Evolutionary conservation across 768 basidiomycete species (phyloP).

Genomic region (Boletus insuetus): DNA sequence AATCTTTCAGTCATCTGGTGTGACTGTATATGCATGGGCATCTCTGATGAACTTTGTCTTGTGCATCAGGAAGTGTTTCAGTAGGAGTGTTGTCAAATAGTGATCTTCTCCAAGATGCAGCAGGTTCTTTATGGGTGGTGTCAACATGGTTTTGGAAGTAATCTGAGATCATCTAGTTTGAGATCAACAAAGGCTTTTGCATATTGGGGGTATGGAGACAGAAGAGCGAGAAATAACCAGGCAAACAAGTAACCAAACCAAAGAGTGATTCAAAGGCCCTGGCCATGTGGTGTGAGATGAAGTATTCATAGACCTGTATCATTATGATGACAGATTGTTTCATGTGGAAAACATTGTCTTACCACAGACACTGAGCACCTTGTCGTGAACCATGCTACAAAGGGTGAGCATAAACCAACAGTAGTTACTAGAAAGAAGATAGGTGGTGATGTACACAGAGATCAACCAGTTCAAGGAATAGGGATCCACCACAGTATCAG

Average conservation of each 20-base stretch:
- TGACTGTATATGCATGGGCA: conserved; percentile 91
- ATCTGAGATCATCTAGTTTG: conserved; percentile 85
- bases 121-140: conserved; percentile 98
- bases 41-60: conserved; percentile 96
- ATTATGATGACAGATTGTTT: conserved; percentile 95
- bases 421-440: not conserved
- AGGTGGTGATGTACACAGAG: conserved; percentile 68
- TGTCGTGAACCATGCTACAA: conserved; percentile 92
- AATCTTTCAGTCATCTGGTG: conserved; percentile 94
- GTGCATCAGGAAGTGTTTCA: conserved; percentile 92
- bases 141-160: conserved; percentile 97
- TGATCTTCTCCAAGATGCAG: conserved; percentile 99
- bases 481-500: conserved; percentile 91
- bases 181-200: conserved; percentile 90
- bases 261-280: conserved; percentile 98
- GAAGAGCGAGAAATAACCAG: conserved; percentile 98
- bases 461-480: conserved; percentile 88
- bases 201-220: conserved; percentile 92
- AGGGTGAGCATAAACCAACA: not conserved
- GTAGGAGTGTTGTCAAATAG: conserved; percentile 90
- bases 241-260: conserved; percentile 96
- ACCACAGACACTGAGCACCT: conserved; percentile 90
- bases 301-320: conserved; percentile 99
- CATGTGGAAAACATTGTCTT: conserved; percentile 87
- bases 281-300: conserved; percentile 97